phyloP scores from a whole-genome alignment of 345 rosid genomes.

The Eucalyptus albens region DNA sequence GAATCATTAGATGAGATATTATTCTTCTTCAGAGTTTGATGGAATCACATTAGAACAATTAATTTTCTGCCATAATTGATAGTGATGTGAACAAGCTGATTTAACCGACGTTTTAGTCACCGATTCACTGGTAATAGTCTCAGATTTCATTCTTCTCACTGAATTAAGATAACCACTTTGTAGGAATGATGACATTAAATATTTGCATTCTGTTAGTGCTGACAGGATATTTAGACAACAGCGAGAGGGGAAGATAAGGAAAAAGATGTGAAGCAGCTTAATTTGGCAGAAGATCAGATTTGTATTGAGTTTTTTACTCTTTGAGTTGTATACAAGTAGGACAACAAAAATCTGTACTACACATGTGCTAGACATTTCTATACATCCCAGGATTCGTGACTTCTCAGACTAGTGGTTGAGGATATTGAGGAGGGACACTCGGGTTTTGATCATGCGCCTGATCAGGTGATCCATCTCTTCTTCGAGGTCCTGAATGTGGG shows the following conservation, averaged over 20 bases:
- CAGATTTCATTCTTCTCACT: not conserved
- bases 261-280: not conserved
- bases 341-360: not conserved
- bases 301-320: not conserved
- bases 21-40: not conserved
- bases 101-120: not conserved
- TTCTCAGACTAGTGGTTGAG: not conserved
- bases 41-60: not conserved
- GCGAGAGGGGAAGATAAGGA: not conserved
- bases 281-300: not conserved
- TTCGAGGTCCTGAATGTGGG: conserved; percentile 35
- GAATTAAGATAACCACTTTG: not conserved
- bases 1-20: not conserved
- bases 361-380: not conserved
- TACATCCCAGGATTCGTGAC: not conserved
- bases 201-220: not conserved
- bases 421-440: conserved; percentile 32
- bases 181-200: not conserved
- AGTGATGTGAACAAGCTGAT: not conserved
- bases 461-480: conserved; percentile 22
- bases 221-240: not conserved
- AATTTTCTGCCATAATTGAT: not conserved
- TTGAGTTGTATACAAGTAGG: not conserved
- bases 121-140: not conserved
- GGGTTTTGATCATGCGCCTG: conserved; percentile 23